Evolutionary conservation across 257 asterid genomes (phyloP).

Genomic region (Penstemon barbatus): DNA sequence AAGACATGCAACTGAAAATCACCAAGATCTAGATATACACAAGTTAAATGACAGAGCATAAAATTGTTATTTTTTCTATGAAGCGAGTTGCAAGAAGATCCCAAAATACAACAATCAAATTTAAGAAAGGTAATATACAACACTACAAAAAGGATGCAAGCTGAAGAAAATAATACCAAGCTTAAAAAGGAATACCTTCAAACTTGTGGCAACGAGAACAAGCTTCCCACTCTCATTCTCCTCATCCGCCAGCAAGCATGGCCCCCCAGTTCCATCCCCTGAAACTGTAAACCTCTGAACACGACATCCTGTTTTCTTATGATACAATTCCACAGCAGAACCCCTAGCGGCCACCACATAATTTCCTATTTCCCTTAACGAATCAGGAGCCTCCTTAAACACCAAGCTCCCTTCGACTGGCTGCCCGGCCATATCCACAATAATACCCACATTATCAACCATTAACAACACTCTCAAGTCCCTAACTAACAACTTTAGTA

Average conservation of each 20-base stretch:
- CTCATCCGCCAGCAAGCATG: slow-evolving; percentile 64
- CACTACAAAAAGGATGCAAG: neutral
- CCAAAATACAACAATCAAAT: neutral
- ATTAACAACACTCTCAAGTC: slow-evolving; percentile 74
- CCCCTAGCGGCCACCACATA: slow-evolving; percentile 56
- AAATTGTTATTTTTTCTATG: neutral
- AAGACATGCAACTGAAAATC: slow-evolving; percentile 1
- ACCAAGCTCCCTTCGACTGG: slow-evolving; percentile 94
- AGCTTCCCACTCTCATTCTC: slow-evolving; percentile 60
- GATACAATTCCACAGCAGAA: slow-evolving; percentile 64
- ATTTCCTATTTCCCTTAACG: slow-evolving; percentile 68
- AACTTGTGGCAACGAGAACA: slow-evolving; percentile 51
- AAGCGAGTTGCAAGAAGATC: slow-evolving; percentile 5
- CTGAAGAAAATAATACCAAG: slow-evolving; percentile 8
- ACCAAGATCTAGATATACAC: slow-evolving; percentile 12
- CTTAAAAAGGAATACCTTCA: slow-evolving; percentile 53
- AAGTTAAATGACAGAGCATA: slow-evolving; percentile 2
- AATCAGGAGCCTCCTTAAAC: slow-evolving; percentile 66
- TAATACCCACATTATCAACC: slow-evolving; percentile 85
- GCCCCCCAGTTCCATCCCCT: slow-evolving; percentile 49
- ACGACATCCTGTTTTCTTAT: slow-evolving; percentile 70
- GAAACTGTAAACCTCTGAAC: slow-evolving; percentile 54
- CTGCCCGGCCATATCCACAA: slow-evolving; percentile 75
- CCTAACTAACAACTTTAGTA: slow-evolving; percentile 58
- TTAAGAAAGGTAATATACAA: neutral